Base-by-base conservation (phyloP, 805 yeast species). In the Pichia paraexigua region DNA sequence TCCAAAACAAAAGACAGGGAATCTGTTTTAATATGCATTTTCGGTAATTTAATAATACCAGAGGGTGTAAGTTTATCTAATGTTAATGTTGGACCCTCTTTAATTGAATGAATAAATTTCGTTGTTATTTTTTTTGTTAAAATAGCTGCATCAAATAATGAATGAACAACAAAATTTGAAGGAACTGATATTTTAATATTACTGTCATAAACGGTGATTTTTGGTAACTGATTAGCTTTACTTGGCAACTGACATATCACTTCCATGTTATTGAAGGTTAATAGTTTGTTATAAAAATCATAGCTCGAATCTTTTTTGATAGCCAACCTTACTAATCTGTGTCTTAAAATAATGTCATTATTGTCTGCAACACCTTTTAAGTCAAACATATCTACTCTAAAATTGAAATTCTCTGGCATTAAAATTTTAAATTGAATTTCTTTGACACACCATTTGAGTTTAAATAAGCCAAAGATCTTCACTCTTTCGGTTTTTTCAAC, bases 111-210 rank as follows among this genome's bases (percentile, higher is more conserved):
- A 27, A 67, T 61, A 55, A 84, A 70, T 56, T 88, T 95, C 53
- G 76, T 78, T 13, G 83, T 63, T 0, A 88, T 76, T 63, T 91
- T 91, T 48, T 74, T 73, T 41, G 83, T 68, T 0, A 89, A 81
- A 20, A 87, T 76, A 17, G 86, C 69, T 59, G 86, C 86, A 60
- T 91, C 97, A 60, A 91, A 80, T n/a, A 91, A 76, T 24, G 82
- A 77, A 67, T 87, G 87, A 50, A 87, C 80, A 48, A 86, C 73
- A 62, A 87, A 87, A 49, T 81, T 80, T 63, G 84, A 79, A 0
- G 97, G 97, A 47, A 89, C 72, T 24, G 72, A 71, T 43, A 84
- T 62, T 49, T 82, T 75, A 58, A 79, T 71, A 11, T 69, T 67
- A 9, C 58, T 59, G 32, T 75, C 64, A 1, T 50, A 53, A 20